Evolutionary conservation across 257 asterid species (phyloP), one percentile per base, ranked within the genome.

Genomic region (Ilex aquifolium): DNA sequence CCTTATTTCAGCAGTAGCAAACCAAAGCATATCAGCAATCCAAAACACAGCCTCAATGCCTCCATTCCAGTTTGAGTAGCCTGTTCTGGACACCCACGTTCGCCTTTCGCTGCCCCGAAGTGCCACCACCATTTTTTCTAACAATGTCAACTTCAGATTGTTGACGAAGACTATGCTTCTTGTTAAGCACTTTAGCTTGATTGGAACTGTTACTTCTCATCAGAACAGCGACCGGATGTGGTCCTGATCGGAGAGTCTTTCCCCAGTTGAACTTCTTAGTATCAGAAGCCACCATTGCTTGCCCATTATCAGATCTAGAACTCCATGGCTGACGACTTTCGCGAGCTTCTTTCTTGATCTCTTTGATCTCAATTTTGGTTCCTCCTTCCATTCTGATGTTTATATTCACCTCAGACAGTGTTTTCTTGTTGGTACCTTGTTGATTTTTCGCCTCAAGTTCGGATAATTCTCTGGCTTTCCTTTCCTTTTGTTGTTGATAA

Each of bases 341-440:
- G 2, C 44, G 16, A n/a, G 29, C 70, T 48, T 74, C 74, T 82
- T 82, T 84, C 81, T 77, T 86, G 63, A 68, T 84, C 62, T 89
- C 87, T 27, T 81, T 86, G 1, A 86, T 79, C 53, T 82, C 84
- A 59, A 88, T 74, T 36, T 70, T 74, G 7, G 78, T 77, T 44
- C 77, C 89, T 46, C 86, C 94, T 65, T 79, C 91, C 80, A 84
- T 70, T 74, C 71, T 83, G 56, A 86, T 84, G 72, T 68, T 76
- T 39, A 89, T 84, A 65, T 76, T 86, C n/a, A 84, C 77, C 52
- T 81, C 91, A 2, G 94, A 76, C 6, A 84, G 61, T 0, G 65
- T 4, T 14, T 50, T 48, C 36, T 60, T 59, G 15, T 61, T 70
- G 40, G 61, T 11, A 32, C 61, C 58, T 57, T 57, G 49, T 49